Evolutionary conservation across 2,329 filamentous ascomycete species (phyloP).

Genomic region (Aspergillaceae sp.): DNA sequence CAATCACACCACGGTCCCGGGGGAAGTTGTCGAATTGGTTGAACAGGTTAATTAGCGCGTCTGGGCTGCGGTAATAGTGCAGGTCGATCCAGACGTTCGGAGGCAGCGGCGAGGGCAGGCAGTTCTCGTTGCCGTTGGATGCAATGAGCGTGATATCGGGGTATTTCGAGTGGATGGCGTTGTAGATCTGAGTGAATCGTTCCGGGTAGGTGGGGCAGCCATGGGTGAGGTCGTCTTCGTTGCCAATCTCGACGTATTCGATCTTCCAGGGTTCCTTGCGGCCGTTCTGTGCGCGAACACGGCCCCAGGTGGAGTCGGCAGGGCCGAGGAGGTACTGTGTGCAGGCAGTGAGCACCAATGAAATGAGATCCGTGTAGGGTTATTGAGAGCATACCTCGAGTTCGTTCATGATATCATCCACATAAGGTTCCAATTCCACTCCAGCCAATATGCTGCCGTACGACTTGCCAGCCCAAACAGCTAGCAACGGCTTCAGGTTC

Average conservation of each 20-base stretch:
- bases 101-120: constrained; percentile 18
- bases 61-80: constrained; percentile 45
- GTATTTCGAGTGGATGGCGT: constrained; percentile 48
- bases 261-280: constrained; percentile 52
- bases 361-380: no score
- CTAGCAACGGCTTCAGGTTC: constrained; percentile 48
- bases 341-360: no score
- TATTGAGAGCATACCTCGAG: constrained; percentile 36
- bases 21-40: constrained; percentile 47
- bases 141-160: constrained; percentile 50
- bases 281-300: constrained; percentile 49
- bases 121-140: constrained; percentile 29
- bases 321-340: constrained; percentile 47
- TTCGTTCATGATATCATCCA: constrained; percentile 54
- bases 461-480: constrained; percentile 50
- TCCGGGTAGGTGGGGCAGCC: constrained; percentile 43
- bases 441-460: constrained; percentile 42
- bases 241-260: constrained; percentile 56
- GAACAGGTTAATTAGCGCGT: constrained; percentile 45
- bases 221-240: constrained; percentile 56
- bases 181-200: constrained; percentile 51
- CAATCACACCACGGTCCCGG: constrained; percentile 20
- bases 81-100: constrained; percentile 40
- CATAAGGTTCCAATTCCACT: constrained; percentile 45
- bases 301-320: constrained; percentile 47